Evolutionary conservation across 2,329 filamentous ascomycete genomes (phyloP).

Genomic region (Colletotrichum sp.): DNA sequence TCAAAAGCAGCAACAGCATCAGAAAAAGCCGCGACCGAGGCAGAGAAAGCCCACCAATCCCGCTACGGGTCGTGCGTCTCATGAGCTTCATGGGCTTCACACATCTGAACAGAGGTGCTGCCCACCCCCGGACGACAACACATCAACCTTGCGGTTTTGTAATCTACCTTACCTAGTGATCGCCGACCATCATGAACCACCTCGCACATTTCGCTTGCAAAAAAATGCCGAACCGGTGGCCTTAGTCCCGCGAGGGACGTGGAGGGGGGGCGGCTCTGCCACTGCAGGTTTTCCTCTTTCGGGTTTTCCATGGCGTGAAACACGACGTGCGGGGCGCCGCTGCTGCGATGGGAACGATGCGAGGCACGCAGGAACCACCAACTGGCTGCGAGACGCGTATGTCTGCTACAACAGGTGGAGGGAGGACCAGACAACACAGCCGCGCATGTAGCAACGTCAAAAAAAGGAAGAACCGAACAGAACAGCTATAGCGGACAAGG

Average conservation of each 20-base stretch:
- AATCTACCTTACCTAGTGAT: neutral
- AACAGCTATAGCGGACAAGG: neutral
- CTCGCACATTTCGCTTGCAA: neutral
- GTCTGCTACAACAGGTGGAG: neutral
- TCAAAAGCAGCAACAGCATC: neutral
- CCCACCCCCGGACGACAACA: neutral
- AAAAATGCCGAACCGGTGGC: neutral
- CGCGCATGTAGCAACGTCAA: neutral
- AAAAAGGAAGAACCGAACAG: neutral
- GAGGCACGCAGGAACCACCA: neutral
- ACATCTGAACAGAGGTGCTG: neutral
- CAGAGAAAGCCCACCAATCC: neutral
- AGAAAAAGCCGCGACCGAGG: neutral
- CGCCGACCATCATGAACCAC: neutral
- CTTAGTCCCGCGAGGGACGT: neutral
- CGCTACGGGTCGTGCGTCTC: neutral
- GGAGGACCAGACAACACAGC: neutral
- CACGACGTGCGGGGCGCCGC: slow-evolving; percentile 1
- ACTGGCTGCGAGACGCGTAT: neutral
- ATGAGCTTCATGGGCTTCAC: neutral
- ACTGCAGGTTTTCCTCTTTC: neutral
- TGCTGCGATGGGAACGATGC: neutral
- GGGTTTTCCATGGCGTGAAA: slow-evolving; percentile 7
- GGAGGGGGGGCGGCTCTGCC: neutral
- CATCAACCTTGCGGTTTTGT: neutral